Evolutionary conservation across 371 early-diverging fungal species (phyloP).

Genomic region (Choanephora cucurbitarum): DNA sequence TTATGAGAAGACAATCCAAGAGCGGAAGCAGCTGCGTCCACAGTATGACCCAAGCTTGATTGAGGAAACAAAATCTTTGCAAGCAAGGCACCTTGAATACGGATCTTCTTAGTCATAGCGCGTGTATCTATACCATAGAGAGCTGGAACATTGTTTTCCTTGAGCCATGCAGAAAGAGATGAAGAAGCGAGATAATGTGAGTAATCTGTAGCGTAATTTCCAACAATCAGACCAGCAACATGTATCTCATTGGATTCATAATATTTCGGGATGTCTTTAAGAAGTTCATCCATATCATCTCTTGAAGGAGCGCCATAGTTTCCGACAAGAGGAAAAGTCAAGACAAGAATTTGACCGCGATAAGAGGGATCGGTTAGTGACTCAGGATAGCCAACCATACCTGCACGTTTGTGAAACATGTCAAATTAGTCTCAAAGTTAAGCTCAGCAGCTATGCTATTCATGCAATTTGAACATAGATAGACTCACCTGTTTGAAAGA

Average conservation of each 20-base stretch:
- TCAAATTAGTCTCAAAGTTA: not conserved
- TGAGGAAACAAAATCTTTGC: conserved; percentile 86
- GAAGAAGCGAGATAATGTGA: conserved; percentile 94
- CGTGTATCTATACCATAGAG: conserved; percentile 94
- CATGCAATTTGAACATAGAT: not conserved
- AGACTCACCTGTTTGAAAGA: conserved; percentile 92
- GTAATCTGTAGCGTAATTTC: conserved; percentile 83
- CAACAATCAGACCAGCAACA: conserved; percentile 85
- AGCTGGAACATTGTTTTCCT: conserved; percentile 84
- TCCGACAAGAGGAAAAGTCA: conserved; percentile 88
- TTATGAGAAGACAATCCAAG: conserved; percentile 33
- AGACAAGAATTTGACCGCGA: conserved; percentile 91
- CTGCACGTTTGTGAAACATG: conserved; percentile 21
- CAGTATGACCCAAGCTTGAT: conserved; percentile 23
- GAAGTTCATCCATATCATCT: conserved; percentile 67
- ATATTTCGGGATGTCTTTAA: conserved; percentile 82
- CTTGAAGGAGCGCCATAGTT: conserved; percentile 93
- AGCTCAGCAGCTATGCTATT: not conserved
- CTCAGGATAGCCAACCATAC: conserved; percentile 83
- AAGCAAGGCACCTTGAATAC: conserved; percentile 84
- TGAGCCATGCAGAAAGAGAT: conserved; percentile 88
- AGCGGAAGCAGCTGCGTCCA: conserved; percentile 43
- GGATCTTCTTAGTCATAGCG: conserved; percentile 83
- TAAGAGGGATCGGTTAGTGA: conserved; percentile 97
- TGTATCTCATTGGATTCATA: conserved; percentile 90